Conservation (phyloP, 2,329 filamentous ascomycete genomes). For the Neonectria ditissima region DNA sequence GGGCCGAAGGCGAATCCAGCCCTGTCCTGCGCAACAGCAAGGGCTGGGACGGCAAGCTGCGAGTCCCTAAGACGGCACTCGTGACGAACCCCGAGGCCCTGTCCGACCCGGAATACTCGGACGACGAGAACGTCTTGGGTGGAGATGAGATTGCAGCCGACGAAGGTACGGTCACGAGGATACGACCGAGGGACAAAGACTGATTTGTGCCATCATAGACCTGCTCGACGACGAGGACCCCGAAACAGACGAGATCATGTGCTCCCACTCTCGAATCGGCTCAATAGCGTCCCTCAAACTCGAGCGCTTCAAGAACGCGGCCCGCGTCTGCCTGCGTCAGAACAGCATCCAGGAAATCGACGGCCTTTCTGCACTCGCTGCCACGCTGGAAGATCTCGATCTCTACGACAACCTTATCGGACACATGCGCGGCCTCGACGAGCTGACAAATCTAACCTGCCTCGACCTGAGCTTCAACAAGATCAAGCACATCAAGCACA, state of each 20-base stretch:
- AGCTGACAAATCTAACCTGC: slow-evolving; percentile 78
- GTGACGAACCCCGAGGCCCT: slow-evolving; percentile 84
- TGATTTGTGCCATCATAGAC: slow-evolving; percentile 55
- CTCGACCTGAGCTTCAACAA: slow-evolving; percentile 99
- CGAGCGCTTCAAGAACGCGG: slow-evolving; percentile 82
- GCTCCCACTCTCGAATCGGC: slow-evolving; percentile 86
- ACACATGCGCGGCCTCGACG: slow-evolving; percentile 86
- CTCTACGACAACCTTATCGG: slow-evolving; percentile 96
- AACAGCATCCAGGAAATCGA: slow-evolving; percentile 88
- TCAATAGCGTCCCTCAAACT: slow-evolving; percentile 84
- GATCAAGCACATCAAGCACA: slow-evolving; percentile 96
- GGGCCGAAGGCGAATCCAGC: slow-evolving; percentile 57
- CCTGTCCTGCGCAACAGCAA: slow-evolving; percentile 68
- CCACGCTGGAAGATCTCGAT: slow-evolving; percentile 84
- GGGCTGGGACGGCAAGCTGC: slow-evolving; percentile 87
- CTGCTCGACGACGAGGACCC: slow-evolving; percentile 70
- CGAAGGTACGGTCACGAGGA: slow-evolving; percentile 68
- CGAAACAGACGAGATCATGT: slow-evolving; percentile 82
- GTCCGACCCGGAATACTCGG: slow-evolving; percentile 88
- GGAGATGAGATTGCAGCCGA: slow-evolving; percentile 84
- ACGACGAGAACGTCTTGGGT: slow-evolving; percentile 73
- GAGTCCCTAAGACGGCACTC: slow-evolving; percentile 71
- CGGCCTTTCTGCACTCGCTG: slow-evolving; percentile 74
- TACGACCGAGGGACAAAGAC: not conserved
- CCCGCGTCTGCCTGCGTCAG: slow-evolving; percentile 89